phyloP scores from a whole-genome alignment of 257 asterid species.

The Solanum rostratum region DNA sequence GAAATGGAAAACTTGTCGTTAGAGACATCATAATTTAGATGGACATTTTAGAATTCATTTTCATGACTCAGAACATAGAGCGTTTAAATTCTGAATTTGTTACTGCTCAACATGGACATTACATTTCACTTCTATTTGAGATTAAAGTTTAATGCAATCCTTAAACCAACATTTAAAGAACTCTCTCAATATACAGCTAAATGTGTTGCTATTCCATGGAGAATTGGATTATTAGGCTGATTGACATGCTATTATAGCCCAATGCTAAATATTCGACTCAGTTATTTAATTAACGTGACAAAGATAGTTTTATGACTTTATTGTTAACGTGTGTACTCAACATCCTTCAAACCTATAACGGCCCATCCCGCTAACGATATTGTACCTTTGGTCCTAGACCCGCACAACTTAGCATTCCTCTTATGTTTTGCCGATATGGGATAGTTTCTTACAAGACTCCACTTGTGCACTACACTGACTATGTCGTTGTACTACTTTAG shows the following conservation, averaged over 20 bases:
- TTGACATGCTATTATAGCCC: not conserved
- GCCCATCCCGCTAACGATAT: too few relatives aligned
- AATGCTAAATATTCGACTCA: too few relatives aligned
- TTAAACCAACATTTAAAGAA: not conserved
- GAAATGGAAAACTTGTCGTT: not conserved
- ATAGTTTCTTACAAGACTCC: too few relatives aligned
- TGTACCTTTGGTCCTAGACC: too few relatives aligned
- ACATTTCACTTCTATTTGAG: not conserved
- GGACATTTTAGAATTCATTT: not conserved
- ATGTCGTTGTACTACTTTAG: not conserved
- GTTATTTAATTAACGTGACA: not conserved
- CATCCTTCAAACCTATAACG: too few relatives aligned
- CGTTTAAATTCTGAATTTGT: not conserved
- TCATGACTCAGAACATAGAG: not conserved
- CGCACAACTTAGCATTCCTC: too few relatives aligned
- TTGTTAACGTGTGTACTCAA: too few relatives aligned
- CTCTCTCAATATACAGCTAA: not conserved
- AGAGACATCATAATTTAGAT: too few relatives aligned
- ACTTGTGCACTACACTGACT: too few relatives aligned
- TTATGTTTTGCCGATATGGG: too few relatives aligned
- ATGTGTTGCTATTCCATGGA: not conserved
- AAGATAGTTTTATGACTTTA: not conserved
- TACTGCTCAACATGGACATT: not conserved
- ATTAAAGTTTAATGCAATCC: not conserved
- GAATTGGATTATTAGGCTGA: not conserved